These are phyloP conservation scores for Paramecium pentaurelia DNA, from an alignment of 73 alveolate species.

Conservation along the genomic window DNA sequence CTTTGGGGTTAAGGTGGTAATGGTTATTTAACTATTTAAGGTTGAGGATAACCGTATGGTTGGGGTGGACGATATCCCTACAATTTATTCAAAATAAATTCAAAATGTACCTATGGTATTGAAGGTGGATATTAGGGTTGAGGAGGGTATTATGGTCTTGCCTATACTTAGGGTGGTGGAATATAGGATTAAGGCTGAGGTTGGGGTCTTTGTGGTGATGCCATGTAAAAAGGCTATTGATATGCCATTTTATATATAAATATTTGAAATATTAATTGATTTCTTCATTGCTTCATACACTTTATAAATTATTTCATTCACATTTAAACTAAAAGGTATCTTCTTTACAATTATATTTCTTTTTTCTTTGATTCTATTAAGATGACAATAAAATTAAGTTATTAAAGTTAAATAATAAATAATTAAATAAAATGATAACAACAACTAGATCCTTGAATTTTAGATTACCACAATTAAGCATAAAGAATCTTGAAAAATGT, in stretches of 20 bases:
- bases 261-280: background rate
- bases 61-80: constrained; percentile 24
- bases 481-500: background rate
- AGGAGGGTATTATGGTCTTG: background rate
- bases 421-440: background rate
- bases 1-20: background rate
- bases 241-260: background rate
- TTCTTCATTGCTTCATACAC: background rate
- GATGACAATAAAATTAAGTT: background rate
- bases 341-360: background rate
- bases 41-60: background rate
- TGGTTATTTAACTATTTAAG: background rate
- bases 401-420: background rate
- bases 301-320: background rate
- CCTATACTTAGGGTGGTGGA: background rate
- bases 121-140: background rate
- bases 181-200: background rate
- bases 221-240: constrained; percentile 18
- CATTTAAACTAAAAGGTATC: background rate
- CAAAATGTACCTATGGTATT: background rate
- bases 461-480: constrained; percentile 13
- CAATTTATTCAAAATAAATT: background rate
- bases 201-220: constrained; percentile 5
- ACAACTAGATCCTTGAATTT: background rate
- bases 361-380: background rate